Percentiles rank a stretch among this genome's conserved stretches.
These are phyloP conservation scores for Porphyrellus cyaneotinctus DNA, from an alignment of 768 basidiomycete genomes.

Conservation along the genomic window DNA sequence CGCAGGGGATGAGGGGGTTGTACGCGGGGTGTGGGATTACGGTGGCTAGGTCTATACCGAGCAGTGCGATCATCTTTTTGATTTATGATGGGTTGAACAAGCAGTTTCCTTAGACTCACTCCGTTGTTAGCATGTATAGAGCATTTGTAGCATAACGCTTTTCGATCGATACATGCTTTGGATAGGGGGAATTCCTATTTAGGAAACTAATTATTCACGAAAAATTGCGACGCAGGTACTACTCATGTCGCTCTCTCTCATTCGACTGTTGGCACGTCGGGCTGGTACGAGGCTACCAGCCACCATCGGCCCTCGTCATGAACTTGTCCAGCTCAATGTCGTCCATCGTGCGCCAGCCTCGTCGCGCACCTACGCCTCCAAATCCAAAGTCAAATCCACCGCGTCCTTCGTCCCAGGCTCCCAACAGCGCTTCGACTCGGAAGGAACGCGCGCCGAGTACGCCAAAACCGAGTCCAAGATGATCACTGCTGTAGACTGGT, in stretches of 20 bases:
- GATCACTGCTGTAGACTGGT: slow-evolving; percentile 63
- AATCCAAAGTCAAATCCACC: slow-evolving; percentile 43
- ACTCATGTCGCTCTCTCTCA: slow-evolving; percentile 9
- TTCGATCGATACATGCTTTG: no score
- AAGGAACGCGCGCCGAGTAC: slow-evolving; percentile 55
- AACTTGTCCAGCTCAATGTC: background rate
- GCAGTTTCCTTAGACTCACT: slow-evolving; percentile 42
- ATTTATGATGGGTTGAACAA: slow-evolving; percentile 79
- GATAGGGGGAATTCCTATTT: slow-evolving; percentile 4
- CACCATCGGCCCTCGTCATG: background rate
- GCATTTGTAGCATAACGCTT: background rate
- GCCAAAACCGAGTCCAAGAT: slow-evolving; percentile 61
- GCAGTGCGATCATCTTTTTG: slow-evolving; percentile 88
- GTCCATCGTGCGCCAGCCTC: background rate
- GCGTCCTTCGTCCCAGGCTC: slow-evolving; percentile 64
- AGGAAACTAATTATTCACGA: background rate
- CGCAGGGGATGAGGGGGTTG: slow-evolving; percentile 75
- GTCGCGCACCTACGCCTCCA: slow-evolving; percentile 29
- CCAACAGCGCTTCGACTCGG: slow-evolving; percentile 53
- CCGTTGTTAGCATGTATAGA: slow-evolving; percentile 17
- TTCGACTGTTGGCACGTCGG: slow-evolving; percentile 8
- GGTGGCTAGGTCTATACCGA: slow-evolving; percentile 77
- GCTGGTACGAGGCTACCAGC: background rate
- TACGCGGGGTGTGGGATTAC: slow-evolving; percentile 96
- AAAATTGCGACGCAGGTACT: background rate